These are phyloP conservation scores for Pelagophyceae sp. DNA, from an alignment of 352 stramenopile species.

Conservation along the genomic window DNA sequence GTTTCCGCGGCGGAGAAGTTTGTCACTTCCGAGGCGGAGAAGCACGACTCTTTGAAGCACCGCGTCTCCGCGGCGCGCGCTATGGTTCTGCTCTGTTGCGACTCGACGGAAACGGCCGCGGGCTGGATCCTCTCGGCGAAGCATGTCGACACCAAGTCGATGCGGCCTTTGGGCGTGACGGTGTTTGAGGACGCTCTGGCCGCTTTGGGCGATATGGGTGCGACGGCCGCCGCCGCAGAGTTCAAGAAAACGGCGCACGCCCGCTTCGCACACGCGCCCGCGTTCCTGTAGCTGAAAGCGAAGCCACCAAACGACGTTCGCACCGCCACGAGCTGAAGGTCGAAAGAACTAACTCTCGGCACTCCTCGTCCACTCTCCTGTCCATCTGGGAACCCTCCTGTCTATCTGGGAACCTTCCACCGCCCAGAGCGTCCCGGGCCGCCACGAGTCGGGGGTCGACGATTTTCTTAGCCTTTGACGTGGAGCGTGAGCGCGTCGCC, in stretches of 20 bases:
- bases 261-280: neutral
- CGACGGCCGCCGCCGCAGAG: neutral
- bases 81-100: neutral
- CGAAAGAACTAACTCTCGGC: too few relatives aligned
- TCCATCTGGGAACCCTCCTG: too few relatives aligned
- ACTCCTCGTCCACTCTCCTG: too few relatives aligned
- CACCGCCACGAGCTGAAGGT: too few relatives aligned
- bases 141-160: neutral
- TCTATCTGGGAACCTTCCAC: too few relatives aligned
- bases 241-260: neutral
- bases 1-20: too few relatives aligned
- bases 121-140: neutral
- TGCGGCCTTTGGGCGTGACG: neutral
- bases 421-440: too few relatives aligned
- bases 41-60: neutral
- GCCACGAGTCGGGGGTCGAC: too few relatives aligned
- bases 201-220: neutral
- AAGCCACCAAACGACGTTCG: too few relatives aligned
- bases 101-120: neutral
- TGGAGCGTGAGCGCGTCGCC: conserved; percentile 9
- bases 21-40: too few relatives aligned
- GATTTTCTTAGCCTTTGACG: too few relatives aligned
- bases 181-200: neutral
- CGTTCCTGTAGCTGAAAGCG: too few relatives aligned
- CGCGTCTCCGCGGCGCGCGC: neutral